These are phyloP conservation scores for Eucalyptus sideroxylon DNA, from an alignment of 345 rosid genomes.

Conservation along the genomic window DNA sequence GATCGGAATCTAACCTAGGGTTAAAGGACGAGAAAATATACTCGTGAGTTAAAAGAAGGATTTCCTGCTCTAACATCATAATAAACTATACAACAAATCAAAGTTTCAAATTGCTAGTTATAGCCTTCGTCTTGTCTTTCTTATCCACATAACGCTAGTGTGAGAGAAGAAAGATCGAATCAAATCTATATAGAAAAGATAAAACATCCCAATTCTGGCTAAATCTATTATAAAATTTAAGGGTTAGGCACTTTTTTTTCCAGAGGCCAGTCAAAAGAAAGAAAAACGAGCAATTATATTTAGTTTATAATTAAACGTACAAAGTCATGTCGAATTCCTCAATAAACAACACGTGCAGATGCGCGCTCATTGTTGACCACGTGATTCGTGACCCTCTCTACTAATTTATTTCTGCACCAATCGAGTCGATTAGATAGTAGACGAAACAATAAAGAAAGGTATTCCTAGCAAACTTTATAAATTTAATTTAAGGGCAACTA, in stretches of 20 bases:
- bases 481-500: not conserved
- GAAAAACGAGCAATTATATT: not conserved
- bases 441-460: not conserved
- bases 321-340: not conserved
- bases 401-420: not conserved
- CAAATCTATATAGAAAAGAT: not conserved
- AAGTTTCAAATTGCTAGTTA: not conserved
- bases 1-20: not conserved
- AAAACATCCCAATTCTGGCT: not conserved
- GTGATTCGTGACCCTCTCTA: not conserved
- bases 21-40: not conserved
- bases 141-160: not conserved
- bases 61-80: not conserved
- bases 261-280: too few species aligned
- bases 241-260: not conserved
- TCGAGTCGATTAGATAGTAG: not conserved
- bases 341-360: not conserved
- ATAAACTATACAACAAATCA: not conserved
- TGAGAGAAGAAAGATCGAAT: not conserved
- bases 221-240: not conserved
- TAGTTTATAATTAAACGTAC: not conserved
- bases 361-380: not conserved
- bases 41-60: not conserved
- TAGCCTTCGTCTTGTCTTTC: not conserved
- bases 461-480: not conserved